Conservation (phyloP, 768 basidiomycete species). For the Pleurotus djamor region DNA sequence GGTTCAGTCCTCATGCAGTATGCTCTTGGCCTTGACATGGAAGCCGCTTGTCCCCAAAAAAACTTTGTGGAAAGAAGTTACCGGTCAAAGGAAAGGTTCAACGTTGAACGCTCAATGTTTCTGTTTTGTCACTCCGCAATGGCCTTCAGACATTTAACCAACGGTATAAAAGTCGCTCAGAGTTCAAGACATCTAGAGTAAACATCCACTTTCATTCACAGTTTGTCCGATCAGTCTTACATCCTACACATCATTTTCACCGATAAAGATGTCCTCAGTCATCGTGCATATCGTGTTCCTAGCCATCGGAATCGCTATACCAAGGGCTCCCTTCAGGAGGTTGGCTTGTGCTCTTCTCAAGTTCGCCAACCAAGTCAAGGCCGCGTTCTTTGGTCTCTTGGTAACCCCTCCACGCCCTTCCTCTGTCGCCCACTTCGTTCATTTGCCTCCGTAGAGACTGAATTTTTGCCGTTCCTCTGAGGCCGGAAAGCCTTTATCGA, state of each 20-base stretch:
- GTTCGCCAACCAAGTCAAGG: not conserved
- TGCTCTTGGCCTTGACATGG: not conserved
- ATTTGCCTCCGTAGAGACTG: not conserved
- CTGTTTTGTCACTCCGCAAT: not conserved
- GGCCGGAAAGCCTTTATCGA: constrained; percentile 4
- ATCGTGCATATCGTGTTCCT: not conserved
- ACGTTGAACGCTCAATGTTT: not conserved
- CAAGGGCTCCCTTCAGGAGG: not conserved
- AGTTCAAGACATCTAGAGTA: not conserved
- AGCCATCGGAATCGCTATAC: not conserved
- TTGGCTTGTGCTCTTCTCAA: not conserved
- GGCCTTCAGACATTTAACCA: not conserved
- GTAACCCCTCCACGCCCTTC: not conserved
- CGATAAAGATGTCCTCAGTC: not conserved
- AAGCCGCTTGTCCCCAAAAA: too few species aligned
- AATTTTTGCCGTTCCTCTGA: not conserved
- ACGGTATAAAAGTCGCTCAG: not conserved
- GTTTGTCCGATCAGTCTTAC: not conserved
- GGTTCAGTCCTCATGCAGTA: not conserved
- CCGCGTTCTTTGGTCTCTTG: not conserved
- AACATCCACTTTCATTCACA: not conserved
- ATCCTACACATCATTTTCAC: not conserved
- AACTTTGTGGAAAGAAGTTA: not conserved
- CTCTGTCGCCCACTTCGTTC: not conserved
- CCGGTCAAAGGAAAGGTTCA: not conserved